Conservation (phyloP, 2,329 filamentous ascomycete genomes). For the Xylaria digitata region DNA sequence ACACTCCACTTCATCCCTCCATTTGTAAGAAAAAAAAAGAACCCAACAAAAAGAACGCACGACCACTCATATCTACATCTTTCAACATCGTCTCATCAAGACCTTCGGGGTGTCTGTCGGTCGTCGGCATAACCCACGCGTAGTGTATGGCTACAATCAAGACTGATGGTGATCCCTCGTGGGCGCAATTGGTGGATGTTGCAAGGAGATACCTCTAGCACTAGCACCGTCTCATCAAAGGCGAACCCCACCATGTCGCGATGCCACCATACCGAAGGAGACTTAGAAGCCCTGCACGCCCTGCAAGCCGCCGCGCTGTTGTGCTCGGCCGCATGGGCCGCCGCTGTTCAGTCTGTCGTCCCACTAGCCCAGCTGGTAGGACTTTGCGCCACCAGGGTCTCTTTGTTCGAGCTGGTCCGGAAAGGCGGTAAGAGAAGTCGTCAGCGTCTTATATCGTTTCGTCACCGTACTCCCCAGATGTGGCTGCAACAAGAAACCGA, state of each 20-base stretch:
- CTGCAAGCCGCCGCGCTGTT: slow-evolving; percentile 42
- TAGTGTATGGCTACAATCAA: slow-evolving; percentile 31
- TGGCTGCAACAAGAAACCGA: slow-evolving; percentile 40
- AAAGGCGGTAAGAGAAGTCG: slow-evolving; percentile 43
- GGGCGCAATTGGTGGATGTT: slow-evolving; percentile 43
- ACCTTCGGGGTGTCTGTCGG: slow-evolving; percentile 19
- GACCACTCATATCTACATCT: slow-evolving; percentile 18
- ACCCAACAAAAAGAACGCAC: background rate
- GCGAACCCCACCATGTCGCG: slow-evolving; percentile 45
- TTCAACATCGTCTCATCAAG: slow-evolving; percentile 22
- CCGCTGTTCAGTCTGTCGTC: slow-evolving; percentile 39
- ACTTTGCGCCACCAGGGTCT: slow-evolving; percentile 30
- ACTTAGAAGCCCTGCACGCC: slow-evolving; percentile 43
- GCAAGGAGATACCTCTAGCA: slow-evolving; percentile 37
- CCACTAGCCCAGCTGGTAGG: slow-evolving; percentile 32
- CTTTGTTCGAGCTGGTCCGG: slow-evolving; percentile 32
- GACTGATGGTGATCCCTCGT: slow-evolving; percentile 38
- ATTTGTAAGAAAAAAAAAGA: background rate
- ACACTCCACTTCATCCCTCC: slow-evolving; percentile 29
- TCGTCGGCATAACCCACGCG: slow-evolving; percentile 18
- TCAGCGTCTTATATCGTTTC: slow-evolving; percentile 35
- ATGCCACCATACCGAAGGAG: slow-evolving; percentile 48
- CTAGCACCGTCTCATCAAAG: slow-evolving; percentile 32
- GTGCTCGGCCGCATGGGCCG: slow-evolving; percentile 37
- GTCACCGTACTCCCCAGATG: slow-evolving; percentile 38